These are phyloP conservation scores for Neophaeococcomyces mojaviensis DNA, from an alignment of 2,329 filamentous ascomycete genomes.

Conservation along the genomic window DNA sequence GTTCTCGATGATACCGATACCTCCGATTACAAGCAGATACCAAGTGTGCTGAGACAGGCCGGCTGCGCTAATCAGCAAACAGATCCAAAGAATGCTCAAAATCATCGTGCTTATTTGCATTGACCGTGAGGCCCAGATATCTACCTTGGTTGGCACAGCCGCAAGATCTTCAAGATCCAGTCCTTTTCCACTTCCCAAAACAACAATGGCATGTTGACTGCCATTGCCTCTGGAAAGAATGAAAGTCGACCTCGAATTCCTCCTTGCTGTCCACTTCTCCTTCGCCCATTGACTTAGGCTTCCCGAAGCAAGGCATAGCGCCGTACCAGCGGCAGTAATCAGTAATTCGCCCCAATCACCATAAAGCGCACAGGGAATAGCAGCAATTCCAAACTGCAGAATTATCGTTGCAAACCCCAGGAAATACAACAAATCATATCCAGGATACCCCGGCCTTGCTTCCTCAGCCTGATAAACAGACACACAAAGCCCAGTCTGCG, in stretches of 20 bases:
- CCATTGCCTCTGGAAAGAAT: conserved; percentile 34
- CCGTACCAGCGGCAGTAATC: conserved; percentile 30
- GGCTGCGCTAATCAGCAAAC: no score
- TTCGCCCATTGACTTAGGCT: conserved; percentile 33
- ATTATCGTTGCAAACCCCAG: conserved; percentile 23
- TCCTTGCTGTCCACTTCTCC: conserved; percentile 34
- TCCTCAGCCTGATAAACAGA: conserved; percentile 16
- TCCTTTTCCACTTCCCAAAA: conserved; percentile 26
- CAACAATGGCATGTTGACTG: conserved; percentile 30
- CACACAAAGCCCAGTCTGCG: conserved; percentile 18
- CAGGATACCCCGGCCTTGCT: conserved; percentile 11
- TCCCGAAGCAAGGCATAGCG: conserved; percentile 28
- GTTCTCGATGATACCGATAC: conserved; percentile 34
- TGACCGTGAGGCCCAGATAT: conserved; percentile 10
- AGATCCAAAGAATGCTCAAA: no score
- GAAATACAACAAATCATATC: conserved; percentile 17
- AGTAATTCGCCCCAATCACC: conserved; percentile 33
- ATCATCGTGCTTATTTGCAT: conserved; percentile 19
- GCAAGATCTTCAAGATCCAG: conserved; percentile 36
- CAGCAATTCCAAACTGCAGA: conserved; percentile 29
- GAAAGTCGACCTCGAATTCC: conserved; percentile 21
- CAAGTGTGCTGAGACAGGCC: conserved; percentile 28
- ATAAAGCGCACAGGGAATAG: conserved; percentile 25
- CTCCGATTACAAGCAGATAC: conserved; percentile 32
- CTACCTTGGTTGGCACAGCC: conserved; percentile 9